phyloP scores from a whole-genome alignment of 1,284 basidiomycete species.

The Neonothopanus nambi region DNA sequence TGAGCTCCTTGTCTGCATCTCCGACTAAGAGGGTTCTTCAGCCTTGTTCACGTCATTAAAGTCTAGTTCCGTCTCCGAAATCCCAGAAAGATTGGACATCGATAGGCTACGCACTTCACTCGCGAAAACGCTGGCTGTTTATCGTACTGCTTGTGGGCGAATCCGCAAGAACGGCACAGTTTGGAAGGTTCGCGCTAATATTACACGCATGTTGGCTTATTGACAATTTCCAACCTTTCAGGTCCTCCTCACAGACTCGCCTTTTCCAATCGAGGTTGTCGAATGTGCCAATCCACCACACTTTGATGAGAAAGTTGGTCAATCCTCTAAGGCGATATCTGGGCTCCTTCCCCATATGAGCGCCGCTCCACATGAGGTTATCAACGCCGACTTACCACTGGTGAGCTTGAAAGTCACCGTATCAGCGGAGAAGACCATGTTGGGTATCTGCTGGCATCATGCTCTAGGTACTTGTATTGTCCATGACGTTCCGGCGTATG shows the following conservation, averaged over 20 bases:
- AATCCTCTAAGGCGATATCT: conserved; percentile 22
- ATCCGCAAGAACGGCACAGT: no score
- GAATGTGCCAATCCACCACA: background rate
- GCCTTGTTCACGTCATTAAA: no score
- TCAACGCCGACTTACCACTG: conserved; percentile 22
- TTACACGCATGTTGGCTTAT: no score
- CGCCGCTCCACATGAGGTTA: conserved; percentile 2
- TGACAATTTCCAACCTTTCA: background rate
- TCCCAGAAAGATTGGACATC: conserved; percentile 25
- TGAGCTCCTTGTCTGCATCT: no score
- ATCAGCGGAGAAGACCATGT: conserved; percentile 22
- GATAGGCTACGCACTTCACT: conserved; percentile 26
- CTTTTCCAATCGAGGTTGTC: conserved; percentile 17
- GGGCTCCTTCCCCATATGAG: conserved; percentile 13
- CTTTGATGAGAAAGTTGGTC: conserved; percentile 3
- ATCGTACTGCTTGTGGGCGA: conserved; percentile 29
- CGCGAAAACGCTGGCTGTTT: conserved; percentile 17
- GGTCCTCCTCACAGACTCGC: conserved; percentile 24
- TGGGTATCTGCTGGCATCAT: conserved; percentile 37
- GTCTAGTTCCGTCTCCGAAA: conserved; percentile 28
- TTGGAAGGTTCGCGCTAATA: conserved; percentile 27
- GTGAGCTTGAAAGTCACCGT: conserved; percentile 30
- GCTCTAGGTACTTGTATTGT: conserved; percentile 21
- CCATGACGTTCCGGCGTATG: conserved; percentile 11
- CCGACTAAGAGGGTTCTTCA: no score